Conservation (phyloP, 306 rosid genomes). For the Ceratonia siliqua region DNA sequence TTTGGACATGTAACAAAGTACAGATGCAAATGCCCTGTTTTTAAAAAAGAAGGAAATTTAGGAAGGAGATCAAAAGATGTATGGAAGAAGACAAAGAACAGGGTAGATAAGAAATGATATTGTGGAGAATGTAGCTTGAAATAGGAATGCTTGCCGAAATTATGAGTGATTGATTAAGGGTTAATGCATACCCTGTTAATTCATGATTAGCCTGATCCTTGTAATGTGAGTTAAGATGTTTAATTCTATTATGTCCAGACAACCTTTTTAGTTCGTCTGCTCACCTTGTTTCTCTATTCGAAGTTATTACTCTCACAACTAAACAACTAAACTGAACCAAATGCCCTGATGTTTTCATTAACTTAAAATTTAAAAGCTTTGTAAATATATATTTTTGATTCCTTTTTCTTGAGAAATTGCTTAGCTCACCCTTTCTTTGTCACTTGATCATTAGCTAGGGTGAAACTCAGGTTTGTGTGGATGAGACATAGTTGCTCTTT, state of each 20-base stretch:
- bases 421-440: background rate
- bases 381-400: background rate
- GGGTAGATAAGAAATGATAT: background rate
- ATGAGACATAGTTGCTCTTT: background rate
- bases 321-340: background rate
- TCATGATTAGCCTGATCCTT: background rate
- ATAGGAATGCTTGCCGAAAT: background rate
- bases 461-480: background rate
- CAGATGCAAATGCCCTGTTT: background rate
- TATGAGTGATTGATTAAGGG: background rate
- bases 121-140: background rate
- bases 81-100: background rate
- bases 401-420: background rate
- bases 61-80: background rate
- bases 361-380: background rate
- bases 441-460: background rate
- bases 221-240: too few relatives aligned
- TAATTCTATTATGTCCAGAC: too few relatives aligned
- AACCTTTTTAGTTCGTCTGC: slow-evolving; percentile 19
- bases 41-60: background rate
- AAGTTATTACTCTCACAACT: too few relatives aligned
- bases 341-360: background rate
- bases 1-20: background rate
- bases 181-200: too few relatives aligned
- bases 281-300: too few relatives aligned